Evolutionary conservation across 176 grass and related monocot genomes (phyloP).

Genomic region (Phoenix roebelenii): DNA sequence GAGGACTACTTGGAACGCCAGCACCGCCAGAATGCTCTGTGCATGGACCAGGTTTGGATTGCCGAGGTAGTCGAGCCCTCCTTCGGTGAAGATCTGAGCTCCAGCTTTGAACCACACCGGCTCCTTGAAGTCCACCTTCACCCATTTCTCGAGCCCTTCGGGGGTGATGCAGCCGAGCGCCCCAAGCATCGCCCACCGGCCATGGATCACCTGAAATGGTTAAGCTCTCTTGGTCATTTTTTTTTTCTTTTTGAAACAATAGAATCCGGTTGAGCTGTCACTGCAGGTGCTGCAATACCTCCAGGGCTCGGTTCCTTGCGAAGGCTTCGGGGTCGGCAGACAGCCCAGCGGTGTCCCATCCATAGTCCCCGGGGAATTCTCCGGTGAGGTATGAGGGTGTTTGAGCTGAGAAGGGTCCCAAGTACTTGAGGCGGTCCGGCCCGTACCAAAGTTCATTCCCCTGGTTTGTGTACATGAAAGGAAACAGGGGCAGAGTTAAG

Average conservation of each 20-base stretch:
- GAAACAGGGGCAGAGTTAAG: too few relatives aligned
- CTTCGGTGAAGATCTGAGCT: slow-evolving; percentile 91
- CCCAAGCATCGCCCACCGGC: slow-evolving; percentile 87
- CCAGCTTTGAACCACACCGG: slow-evolving; percentile 98
- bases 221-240: too few relatives aligned
- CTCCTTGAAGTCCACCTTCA: slow-evolving; percentile 92
- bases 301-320: slow-evolving; percentile 71
- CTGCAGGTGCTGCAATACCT: slow-evolving; percentile 23
- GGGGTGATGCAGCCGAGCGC: slow-evolving; percentile 86
- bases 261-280: too few relatives aligned
- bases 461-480: background rate
- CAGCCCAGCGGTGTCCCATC: slow-evolving; percentile 86
- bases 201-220: slow-evolving; percentile 52
- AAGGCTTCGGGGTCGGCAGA: slow-evolving; percentile 92
- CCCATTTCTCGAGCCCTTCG: slow-evolving; percentile 80
- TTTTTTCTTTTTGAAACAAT: too few relatives aligned
- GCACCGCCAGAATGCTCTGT: slow-evolving; percentile 89
- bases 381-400: slow-evolving; percentile 79
- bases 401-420: slow-evolving; percentile 85
- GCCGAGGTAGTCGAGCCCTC: slow-evolving; percentile 81
- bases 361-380: slow-evolving; percentile 91
- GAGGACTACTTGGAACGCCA: slow-evolving; percentile 13
- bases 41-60: slow-evolving; percentile 92
- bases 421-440: slow-evolving; percentile 75
- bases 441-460: slow-evolving; percentile 82